Evolutionary conservation across 495 filamentous ascomycete genomes (phyloP).

Genomic region (Cenococcum geophilum): DNA sequence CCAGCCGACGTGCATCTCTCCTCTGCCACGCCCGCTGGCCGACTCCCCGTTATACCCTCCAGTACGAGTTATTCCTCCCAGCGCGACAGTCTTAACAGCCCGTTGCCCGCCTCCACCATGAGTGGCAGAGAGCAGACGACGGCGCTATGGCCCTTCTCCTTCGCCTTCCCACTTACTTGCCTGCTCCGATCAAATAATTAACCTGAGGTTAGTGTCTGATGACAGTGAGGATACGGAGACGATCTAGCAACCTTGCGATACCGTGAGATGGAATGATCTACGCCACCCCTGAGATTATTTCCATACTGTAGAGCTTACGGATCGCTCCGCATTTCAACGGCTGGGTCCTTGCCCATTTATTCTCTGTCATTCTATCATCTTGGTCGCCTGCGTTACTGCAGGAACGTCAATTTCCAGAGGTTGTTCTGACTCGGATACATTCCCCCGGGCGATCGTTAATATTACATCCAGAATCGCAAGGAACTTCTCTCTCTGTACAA

Average conservation of each 20-base stretch:
- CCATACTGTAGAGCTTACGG: conserved; percentile 25
- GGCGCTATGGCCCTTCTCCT: conserved; percentile 18
- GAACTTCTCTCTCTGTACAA: not conserved
- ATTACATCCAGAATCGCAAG: conserved; percentile 9
- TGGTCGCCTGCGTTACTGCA: conserved; percentile 24
- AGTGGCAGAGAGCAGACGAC: conserved; percentile 23
- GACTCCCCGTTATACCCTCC: conserved; percentile 16
- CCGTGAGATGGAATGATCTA: conserved; percentile 15
- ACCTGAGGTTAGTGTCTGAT: conserved; percentile 16
- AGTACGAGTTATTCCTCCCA: conserved; percentile 11
- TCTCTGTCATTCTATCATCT: conserved; percentile 10
- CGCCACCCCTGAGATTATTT: conserved; percentile 13
- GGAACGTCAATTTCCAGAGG: conserved; percentile 23
- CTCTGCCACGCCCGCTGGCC: conserved; percentile 5
- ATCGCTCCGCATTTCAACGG: conserved; percentile 33
- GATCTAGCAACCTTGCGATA: conserved; percentile 2
- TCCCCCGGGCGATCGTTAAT: conserved; percentile 24
- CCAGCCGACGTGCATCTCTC: conserved; percentile 10
- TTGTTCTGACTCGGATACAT: conserved; percentile 17
- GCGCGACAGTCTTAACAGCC: conserved; percentile 15
- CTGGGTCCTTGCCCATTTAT: conserved; percentile 27
- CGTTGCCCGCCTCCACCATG: conserved; percentile 14
- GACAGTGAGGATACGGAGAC: conserved; percentile 9
- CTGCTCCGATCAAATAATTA: conserved; percentile 27
- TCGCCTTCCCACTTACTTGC: conserved; percentile 10